A percentile compares a stretch with the other conserved stretches of the same genome.
Evolutionary conservation across 2,329 filamentous ascomycete species (phyloP).

Genomic region (Macroventuria anomochaeta): DNA sequence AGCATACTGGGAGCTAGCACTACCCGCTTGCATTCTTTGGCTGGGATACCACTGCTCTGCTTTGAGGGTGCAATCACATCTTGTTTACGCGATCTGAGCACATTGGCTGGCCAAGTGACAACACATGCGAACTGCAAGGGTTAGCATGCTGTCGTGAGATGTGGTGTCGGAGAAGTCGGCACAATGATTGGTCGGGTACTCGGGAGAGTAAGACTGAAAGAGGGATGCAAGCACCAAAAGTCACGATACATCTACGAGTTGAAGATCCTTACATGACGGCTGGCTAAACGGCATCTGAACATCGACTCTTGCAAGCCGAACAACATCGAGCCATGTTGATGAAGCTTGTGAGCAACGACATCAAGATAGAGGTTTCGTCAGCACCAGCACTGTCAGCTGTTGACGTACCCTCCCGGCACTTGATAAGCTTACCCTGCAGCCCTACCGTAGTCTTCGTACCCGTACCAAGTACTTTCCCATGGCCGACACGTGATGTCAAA

Average conservation of each 20-base stretch:
- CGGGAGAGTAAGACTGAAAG: background rate
- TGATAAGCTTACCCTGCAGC: conserved; percentile 6
- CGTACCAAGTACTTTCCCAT: background rate
- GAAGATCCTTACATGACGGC: background rate
- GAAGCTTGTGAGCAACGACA: background rate
- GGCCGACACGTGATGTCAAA: background rate
- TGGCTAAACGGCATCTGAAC: background rate
- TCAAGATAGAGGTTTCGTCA: background rate
- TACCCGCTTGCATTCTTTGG: conserved; percentile 17
- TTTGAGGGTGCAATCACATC: conserved; percentile 11
- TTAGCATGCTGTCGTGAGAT: conserved; percentile 8
- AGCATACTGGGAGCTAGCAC: conserved; percentile 11
- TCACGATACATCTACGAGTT: conserved; percentile 5
- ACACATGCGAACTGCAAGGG: conserved; percentile 13
- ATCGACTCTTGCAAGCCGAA: background rate
- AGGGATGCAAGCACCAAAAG: conserved; percentile 3
- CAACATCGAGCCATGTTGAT: background rate
- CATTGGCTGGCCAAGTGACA: conserved; percentile 10
- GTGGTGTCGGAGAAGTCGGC: conserved; percentile 7
- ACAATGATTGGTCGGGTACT: conserved; percentile 6
- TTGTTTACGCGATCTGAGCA: conserved; percentile 1
- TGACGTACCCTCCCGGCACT: background rate
- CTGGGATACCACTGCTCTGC: conserved; percentile 20
- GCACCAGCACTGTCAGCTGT: background rate
- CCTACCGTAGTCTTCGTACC: conserved; percentile 8